These are phyloP conservation scores for Phycomyces nitens DNA, from an alignment of 192 early-diverging fungal genomes.

Conservation along the genomic window DNA sequence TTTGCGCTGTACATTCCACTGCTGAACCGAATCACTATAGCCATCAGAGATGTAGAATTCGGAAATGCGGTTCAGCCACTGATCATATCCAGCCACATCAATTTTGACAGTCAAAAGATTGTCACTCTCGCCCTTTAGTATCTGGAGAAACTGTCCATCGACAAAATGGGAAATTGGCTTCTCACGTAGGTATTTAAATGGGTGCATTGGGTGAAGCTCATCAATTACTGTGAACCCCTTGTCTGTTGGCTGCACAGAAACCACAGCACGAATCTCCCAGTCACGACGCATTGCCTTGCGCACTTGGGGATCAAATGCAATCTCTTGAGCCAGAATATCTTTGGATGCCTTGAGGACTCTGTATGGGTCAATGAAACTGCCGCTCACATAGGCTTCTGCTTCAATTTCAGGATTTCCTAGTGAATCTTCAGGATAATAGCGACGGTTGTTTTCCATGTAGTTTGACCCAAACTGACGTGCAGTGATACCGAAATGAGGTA, in stretches of 20 bases:
- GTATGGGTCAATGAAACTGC: slow-evolving; percentile 44
- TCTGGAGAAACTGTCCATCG: slow-evolving; percentile 71
- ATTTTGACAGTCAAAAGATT: slow-evolving; percentile 66
- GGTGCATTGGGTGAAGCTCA: slow-evolving; percentile 66
- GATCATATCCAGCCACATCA: slow-evolving; percentile 40
- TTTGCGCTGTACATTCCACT: slow-evolving; percentile 78
- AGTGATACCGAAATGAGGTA: slow-evolving; percentile 44
- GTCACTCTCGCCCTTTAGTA: slow-evolving; percentile 68
- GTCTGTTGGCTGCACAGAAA: slow-evolving; percentile 77
- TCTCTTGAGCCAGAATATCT: slow-evolving; percentile 67
- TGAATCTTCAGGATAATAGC: slow-evolving; percentile 63
- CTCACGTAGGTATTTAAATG: slow-evolving; percentile 80
- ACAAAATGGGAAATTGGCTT: slow-evolving; percentile 74
- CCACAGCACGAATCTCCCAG: slow-evolving; percentile 63
- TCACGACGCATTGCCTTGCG: slow-evolving; percentile 71
- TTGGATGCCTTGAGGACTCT: slow-evolving; percentile 65
- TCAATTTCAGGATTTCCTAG: slow-evolving; percentile 46
- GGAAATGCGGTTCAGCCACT: slow-evolving; percentile 48
- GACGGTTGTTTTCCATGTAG: slow-evolving; percentile 47
- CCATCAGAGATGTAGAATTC: slow-evolving; percentile 58
- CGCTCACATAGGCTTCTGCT: slow-evolving; percentile 49
- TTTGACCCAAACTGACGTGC: slow-evolving; percentile 62
- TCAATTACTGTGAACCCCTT: slow-evolving; percentile 76
- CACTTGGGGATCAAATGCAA: slow-evolving; percentile 78
- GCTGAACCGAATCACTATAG: slow-evolving; percentile 53